Base-by-base conservation (phyloP, 768 basidiomycete genomes). In the Naganishia onofrii region DNA sequence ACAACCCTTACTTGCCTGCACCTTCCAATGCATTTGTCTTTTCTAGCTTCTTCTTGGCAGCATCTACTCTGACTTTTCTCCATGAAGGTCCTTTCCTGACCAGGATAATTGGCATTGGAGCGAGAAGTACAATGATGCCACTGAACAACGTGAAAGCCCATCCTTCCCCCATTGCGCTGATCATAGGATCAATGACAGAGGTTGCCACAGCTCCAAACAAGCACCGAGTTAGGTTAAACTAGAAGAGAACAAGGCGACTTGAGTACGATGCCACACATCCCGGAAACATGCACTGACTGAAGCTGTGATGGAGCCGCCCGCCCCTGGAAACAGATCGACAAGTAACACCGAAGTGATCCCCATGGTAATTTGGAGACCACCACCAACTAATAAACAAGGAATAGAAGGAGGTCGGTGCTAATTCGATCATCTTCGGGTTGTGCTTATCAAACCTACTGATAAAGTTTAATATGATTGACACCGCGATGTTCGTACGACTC, bases 201-300 rank as follows among this genome's bases (percentile, higher is more conserved):
- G 75, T 75, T 5, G 76, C 77, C 9, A 75, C 72, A 0, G 80
- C 80, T 4, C 77, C 78, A 31, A 79, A 75, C 6, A 79, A 65
- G 55, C 80, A 81, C 32, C 80, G 72, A 3, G 77, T 75, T 2
- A 81, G 74, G 55, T 81, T 81, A 65, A 81, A 75, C 78, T 80
- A 71, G 31, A 32, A 28, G 13, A 23, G 6, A 13, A 21, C 23
- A 66, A 28, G 69, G 31, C 36, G 15, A n/a, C 12, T 21, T 17
- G 8, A 19, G 64, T 26, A 26, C 8, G 10, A 65, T 9, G 26
- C 23, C 34, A 57, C 12, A 28, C 17, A 21, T 15, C 12, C 23
- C 34, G n/a, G 12, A 4, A 21, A 32, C 58, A 2, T 4, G 28
- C 26, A 76, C 79, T 69, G 38, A 80, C 79, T 15, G 78, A 78